Base-by-base conservation (phyloP, 2,329 filamentous ascomycete genomes). In the Aspergillus amoenus region DNA sequence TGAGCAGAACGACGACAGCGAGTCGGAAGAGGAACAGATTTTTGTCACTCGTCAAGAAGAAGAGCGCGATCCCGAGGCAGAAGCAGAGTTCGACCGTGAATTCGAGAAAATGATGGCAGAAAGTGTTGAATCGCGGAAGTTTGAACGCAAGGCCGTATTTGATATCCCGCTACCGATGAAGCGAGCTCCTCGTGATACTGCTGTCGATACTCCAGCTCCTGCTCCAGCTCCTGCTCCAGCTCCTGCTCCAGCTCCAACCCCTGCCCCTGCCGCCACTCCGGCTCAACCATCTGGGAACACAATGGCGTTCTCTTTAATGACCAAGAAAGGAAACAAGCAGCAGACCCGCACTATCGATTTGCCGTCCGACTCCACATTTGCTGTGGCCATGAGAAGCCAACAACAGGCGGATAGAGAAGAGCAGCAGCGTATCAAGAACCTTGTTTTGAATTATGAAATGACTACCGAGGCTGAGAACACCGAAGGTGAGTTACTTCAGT, bases 91-190 rank as follows among this genome's bases (percentile, higher is more conserved):
- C 71, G 95, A 99, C 70, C 90, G 93, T 66, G 94, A 97, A 75
- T 94, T 96, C 73, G 93, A 94, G 39, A 97, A 96, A 75, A 90
- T 99, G 85, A 97, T 99, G 93, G 85, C 93, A 50, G 94, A 99
- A 74, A 97, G 93, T 77, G 79, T 96, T 67, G 94, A 99, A 65
- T 95, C 93, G 4, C 87, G 94, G 66, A 97, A 96, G 68, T 96
- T 96, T 65, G 94, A 99, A 70, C 90, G 94, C 61, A 97, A 96
- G 76, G 87, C 90, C 27, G 83, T 94, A 51, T 97, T 99, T 69
- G 95, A 99, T 72, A 91, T 97, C n/a, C 92, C 95, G 1, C 79
- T 99, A n/a, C 94, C 94, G 0, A 93, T 99, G 77, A 89, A 91
- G 53, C 83, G 84, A 21, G 79, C 77, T 72, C 80, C 79, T 49